A percentile compares a stretch with the other conserved stretches of the same genome.
Evolutionary conservation across 148 eudicot genomes (phyloP).

Genomic region (Arctostaphylos glauca): DNA sequence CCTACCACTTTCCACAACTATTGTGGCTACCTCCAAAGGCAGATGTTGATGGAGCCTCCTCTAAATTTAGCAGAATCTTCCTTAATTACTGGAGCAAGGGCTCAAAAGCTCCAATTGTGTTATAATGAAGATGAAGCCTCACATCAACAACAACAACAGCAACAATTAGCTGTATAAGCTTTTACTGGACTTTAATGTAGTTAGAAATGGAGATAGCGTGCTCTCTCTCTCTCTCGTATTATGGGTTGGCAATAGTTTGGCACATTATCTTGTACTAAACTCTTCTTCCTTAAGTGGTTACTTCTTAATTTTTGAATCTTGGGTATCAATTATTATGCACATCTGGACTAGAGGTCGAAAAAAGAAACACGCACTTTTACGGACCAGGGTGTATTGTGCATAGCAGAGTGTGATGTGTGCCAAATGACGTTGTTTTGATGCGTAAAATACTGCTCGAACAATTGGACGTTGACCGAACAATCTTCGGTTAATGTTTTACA

Average conservation of each 20-base stretch:
- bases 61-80: conserved; percentile 22
- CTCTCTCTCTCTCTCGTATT: conserved; percentile 2
- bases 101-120: conserved; percentile 27
- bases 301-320: background rate
- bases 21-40: conserved; percentile 40
- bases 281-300: background rate
- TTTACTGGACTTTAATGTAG: background rate
- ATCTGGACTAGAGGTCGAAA: too few relatives aligned
- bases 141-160: conserved; percentile 27
- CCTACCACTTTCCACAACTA: conserved; percentile 49
- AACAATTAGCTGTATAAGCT: conserved; percentile 22
- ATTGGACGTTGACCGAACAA: too few relatives aligned
- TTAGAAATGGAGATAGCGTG: conserved; percentile 5
- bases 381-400: too few relatives aligned
- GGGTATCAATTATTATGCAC: background rate
- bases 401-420: too few relatives aligned
- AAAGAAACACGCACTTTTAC: too few relatives aligned
- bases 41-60: conserved; percentile 38
- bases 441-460: too few relatives aligned
- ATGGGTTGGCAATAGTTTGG: background rate
- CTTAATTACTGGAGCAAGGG: conserved; percentile 7
- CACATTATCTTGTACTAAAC: background rate
- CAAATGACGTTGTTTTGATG: too few relatives aligned
- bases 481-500: background rate
- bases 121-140: conserved; percentile 41